These are phyloP conservation scores for Chaetomium sp. DNA, from an alignment of 2,329 filamentous ascomycete genomes.

Conservation along the genomic window DNA sequence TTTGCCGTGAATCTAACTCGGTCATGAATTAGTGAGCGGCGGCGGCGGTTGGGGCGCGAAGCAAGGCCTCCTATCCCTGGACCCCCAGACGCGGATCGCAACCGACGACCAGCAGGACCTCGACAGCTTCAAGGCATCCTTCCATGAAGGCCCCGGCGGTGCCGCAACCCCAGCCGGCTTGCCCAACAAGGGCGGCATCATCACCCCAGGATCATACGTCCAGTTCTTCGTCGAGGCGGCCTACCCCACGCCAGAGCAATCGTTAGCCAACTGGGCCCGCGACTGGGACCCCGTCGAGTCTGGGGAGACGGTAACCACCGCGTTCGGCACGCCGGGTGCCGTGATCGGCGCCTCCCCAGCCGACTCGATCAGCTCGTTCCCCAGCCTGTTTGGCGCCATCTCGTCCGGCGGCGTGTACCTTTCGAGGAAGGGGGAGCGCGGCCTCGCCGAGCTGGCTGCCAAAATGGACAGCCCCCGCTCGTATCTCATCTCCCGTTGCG, in stretches of 20 bases:
- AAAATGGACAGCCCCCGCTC: conserved; percentile 55
- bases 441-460: conserved; percentile 34
- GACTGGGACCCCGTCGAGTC: not conserved
- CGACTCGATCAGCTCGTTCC: not conserved
- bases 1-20: not conserved
- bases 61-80: conserved; percentile 75
- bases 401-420: conserved; percentile 61
- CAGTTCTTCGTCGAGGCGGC: conserved; percentile 60
- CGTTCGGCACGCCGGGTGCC: conserved; percentile 17
- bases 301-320: not conserved
- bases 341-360: not conserved
- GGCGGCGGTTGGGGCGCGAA: conserved; percentile 85
- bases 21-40: conserved; percentile 62
- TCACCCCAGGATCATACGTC: conserved; percentile 64
- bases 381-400: conserved; percentile 61
- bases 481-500: conserved; percentile 35
- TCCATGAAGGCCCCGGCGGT: conserved; percentile 52
- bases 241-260: not conserved
- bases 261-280: not conserved
- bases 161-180: conserved; percentile 62
- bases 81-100: conserved; percentile 65
- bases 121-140: conserved; percentile 55
- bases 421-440: conserved; percentile 24
- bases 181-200: conserved; percentile 57
- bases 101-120: conserved; percentile 54